These are phyloP conservation scores for Nitzschia putrida DNA, from an alignment of 108 stramenopile genomes.

Conservation along the genomic window DNA sequence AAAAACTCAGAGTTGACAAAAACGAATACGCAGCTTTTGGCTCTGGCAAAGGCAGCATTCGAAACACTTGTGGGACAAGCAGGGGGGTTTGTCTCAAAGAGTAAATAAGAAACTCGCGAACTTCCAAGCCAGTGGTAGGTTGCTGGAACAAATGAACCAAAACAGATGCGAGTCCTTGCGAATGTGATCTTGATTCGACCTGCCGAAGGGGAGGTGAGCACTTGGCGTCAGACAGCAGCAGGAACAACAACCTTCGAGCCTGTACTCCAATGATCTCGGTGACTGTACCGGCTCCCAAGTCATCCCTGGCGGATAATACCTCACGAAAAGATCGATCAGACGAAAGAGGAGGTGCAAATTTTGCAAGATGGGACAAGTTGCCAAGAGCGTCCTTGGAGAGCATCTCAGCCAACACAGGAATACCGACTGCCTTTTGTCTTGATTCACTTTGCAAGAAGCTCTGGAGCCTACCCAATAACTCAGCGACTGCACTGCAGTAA, in stretches of 20 bases:
- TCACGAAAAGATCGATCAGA: conserved; percentile 18
- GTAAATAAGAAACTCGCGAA: conserved; percentile 45
- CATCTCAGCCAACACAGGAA: conserved; percentile 41
- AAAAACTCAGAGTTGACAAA: conserved; percentile 49
- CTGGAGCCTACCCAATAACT: conserved; percentile 18
- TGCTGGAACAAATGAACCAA: conserved; percentile 42
- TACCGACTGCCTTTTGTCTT: conserved; percentile 7
- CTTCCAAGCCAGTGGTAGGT: conserved; percentile 20
- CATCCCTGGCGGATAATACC: conserved; percentile 41
- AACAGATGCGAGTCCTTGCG: conserved; percentile 21
- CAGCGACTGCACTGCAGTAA: conserved; percentile 14
- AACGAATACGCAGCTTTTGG: conserved; percentile 56
- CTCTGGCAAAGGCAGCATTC: conserved; percentile 52
- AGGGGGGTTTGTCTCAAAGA: conserved; percentile 49
- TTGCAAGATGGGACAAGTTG: conserved; percentile 50
- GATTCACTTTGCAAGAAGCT: conserved; percentile 4
- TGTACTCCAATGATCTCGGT: conserved; percentile 43
- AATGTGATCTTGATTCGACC: conserved; percentile 23
- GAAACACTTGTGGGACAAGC: conserved; percentile 57
- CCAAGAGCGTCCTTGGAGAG: conserved; percentile 50
- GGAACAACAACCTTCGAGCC: conserved; percentile 63
- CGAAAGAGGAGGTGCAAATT: conserved; percentile 54
- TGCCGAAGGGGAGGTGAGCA: conserved; percentile 56
- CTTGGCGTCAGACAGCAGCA: conserved; percentile 48
- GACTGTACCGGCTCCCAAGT: background rate